Evolutionary conservation across 1,284 basidiomycete species (phyloP).

Genomic region (Puccinia hordei): DNA sequence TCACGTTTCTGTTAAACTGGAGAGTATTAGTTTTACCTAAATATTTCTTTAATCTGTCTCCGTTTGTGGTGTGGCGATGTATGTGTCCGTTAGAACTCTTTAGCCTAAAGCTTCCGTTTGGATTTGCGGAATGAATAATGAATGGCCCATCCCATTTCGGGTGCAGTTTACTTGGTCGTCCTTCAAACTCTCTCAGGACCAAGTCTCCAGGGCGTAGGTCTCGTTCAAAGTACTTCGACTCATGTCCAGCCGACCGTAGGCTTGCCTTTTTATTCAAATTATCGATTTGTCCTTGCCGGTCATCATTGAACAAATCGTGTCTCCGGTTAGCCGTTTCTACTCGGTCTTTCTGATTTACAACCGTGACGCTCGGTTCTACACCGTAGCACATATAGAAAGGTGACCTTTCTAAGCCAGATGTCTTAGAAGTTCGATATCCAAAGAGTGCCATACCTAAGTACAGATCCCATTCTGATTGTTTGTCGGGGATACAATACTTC

Average conservation of each 20-base stretch:
- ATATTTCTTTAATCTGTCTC: not conserved
- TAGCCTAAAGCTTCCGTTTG: constrained; percentile 2
- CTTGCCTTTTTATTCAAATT: constrained; percentile 17
- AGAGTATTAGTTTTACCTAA: not conserved
- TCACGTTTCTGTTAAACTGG: not conserved
- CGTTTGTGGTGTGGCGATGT: too few relatives aligned
- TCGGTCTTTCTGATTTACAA: not conserved
- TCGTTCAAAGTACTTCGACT: not conserved
- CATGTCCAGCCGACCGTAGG: not conserved
- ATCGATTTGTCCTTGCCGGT: not conserved
- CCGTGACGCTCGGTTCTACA: not conserved
- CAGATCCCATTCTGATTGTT: constrained; percentile 23
- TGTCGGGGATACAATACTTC: constrained; percentile 3
- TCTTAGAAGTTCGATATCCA: constrained; percentile 7
- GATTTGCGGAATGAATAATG: not conserved
- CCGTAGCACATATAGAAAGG: constrained; percentile 37
- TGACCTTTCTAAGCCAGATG: not conserved
- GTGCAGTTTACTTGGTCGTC: not conserved
- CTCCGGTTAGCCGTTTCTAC: not conserved
- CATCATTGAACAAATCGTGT: not conserved
- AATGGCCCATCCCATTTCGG: constrained; percentile 24
- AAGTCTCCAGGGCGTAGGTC: not conserved
- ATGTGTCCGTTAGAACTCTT: not conserved
- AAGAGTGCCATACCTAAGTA: not conserved
- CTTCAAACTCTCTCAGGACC: constrained; percentile 8